These are phyloP conservation scores for Psophocarpus tetragonolobus DNA, from an alignment of 306 rosid genomes.

Conservation along the genomic window DNA sequence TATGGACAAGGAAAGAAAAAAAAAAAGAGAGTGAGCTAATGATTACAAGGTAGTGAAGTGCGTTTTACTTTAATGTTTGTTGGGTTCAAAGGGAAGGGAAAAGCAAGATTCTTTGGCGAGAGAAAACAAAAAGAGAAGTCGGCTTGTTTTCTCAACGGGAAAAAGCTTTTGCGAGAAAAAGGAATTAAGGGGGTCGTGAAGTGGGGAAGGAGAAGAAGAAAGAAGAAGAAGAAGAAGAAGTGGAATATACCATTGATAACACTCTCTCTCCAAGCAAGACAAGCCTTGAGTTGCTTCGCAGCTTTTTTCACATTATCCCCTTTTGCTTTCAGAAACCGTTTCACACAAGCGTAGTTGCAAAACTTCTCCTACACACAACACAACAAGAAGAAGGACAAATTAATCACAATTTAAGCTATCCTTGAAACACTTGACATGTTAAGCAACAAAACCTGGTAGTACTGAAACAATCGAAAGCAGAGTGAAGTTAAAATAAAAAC, in stretches of 20 bases:
- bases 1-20: not conserved
- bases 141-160: conserved; percentile 33
- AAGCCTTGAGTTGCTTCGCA: conserved; percentile 80
- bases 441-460: not conserved
- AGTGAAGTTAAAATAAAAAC: conserved; percentile 28
- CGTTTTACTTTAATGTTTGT: conserved; percentile 47
- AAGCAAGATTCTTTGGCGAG: conserved; percentile 69
- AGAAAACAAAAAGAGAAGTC: conserved; percentile 46
- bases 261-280: conserved; percentile 95
- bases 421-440: not conserved
- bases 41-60: conserved; percentile 46
- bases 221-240: not conserved
- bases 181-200: not conserved
- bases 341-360: conserved; percentile 77
- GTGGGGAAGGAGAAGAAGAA: not conserved
- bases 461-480: not conserved
- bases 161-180: conserved; percentile 24
- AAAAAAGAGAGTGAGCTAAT: conserved; percentile 47
- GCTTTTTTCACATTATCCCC: conserved; percentile 93
- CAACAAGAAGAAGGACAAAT: not conserved
- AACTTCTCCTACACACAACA: conserved; percentile 73
- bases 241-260: conserved; percentile 62
- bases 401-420: not conserved
- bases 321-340: conserved; percentile 78
- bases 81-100: conserved; percentile 50